These are phyloP conservation scores for Trametes versicolor DNA, from an alignment of 1,284 basidiomycete genomes.

Conservation along the genomic window DNA sequence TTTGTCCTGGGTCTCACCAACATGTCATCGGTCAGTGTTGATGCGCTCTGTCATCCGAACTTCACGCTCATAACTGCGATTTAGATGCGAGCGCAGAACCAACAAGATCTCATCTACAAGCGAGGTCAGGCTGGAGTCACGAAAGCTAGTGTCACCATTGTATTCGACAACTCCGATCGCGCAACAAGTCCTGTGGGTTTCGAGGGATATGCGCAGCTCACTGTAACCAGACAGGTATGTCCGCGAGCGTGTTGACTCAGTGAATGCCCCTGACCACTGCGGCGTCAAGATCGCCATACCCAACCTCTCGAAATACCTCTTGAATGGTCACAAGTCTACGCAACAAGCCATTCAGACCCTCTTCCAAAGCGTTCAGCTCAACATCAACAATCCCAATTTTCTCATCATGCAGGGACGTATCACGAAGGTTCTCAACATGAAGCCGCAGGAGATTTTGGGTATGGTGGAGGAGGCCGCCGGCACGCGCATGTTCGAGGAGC, in stretches of 20 bases:
- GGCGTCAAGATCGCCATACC: conserved; percentile 84
- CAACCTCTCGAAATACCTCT: conserved; percentile 95
- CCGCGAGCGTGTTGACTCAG: background rate
- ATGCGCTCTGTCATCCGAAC: background rate
- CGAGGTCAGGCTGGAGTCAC: conserved; percentile 97
- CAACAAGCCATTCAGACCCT: conserved; percentile 92
- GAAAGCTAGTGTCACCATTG: conserved; percentile 98
- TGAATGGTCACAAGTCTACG: conserved; percentile 96
- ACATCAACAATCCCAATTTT: conserved; percentile 99
- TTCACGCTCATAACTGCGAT: background rate
- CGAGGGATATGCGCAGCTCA: conserved; percentile 89
- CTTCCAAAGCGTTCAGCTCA: conserved; percentile 97
- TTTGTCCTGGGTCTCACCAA: conserved; percentile 98
- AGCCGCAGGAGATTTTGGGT: conserved; percentile 95
- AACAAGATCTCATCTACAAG: conserved; percentile 98
- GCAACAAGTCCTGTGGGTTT: conserved; percentile 89
- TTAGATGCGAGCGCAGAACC: conserved; percentile 94
- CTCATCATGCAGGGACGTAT: conserved; percentile 99
- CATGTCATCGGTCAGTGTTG: conserved; percentile 75
- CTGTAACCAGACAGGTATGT: conserved; percentile 93
- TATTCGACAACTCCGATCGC: conserved; percentile 98
- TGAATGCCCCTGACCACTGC: background rate
- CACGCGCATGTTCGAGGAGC: conserved; percentile 99
- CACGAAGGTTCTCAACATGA: conserved; percentile 98
- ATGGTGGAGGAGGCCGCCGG: conserved; percentile 99